Conservation (phyloP, 2,329 filamentous ascomycete genomes). For the Verticillium nubilum region DNA sequence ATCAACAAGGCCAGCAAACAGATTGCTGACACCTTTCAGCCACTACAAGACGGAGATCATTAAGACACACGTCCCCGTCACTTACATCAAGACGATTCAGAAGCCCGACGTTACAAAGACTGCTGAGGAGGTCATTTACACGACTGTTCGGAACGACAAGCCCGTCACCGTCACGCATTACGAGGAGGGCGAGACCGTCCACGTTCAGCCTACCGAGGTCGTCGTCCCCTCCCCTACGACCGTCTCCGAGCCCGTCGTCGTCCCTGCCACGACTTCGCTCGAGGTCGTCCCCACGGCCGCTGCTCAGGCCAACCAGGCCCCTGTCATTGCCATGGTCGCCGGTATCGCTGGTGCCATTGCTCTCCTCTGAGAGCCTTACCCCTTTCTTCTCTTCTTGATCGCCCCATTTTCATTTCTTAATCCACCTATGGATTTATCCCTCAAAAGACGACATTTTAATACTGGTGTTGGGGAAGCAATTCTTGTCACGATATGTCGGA, state of each 20-base stretch:
- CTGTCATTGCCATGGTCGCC: slow-evolving; percentile 29
- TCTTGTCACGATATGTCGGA: background rate
- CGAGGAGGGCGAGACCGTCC: slow-evolving; percentile 24
- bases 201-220: slow-evolving; percentile 30
- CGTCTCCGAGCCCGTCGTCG: slow-evolving; percentile 15
- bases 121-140: slow-evolving; percentile 29
- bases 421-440: background rate
- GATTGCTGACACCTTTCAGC: slow-evolving; percentile 18
- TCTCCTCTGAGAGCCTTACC: slow-evolving; percentile 22
- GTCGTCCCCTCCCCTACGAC: slow-evolving; percentile 35
- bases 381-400: background rate
- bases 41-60: slow-evolving; percentile 24
- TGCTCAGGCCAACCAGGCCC: slow-evolving; percentile 23
- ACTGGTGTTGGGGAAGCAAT: background rate
- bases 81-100: slow-evolving; percentile 26
- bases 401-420: background rate
- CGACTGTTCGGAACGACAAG: slow-evolving; percentile 29
- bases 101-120: slow-evolving; percentile 30
- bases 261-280: slow-evolving; percentile 12
- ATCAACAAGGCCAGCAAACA: slow-evolving; percentile 29
- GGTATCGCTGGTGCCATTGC: slow-evolving; percentile 31
- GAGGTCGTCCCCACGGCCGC: slow-evolving; percentile 18
- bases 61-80: slow-evolving; percentile 24
- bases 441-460: background rate
- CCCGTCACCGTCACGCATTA: slow-evolving; percentile 32